Evolutionary conservation across 768 basidiomycete genomes (phyloP).

Genomic region (Pleurotus djamor): DNA sequence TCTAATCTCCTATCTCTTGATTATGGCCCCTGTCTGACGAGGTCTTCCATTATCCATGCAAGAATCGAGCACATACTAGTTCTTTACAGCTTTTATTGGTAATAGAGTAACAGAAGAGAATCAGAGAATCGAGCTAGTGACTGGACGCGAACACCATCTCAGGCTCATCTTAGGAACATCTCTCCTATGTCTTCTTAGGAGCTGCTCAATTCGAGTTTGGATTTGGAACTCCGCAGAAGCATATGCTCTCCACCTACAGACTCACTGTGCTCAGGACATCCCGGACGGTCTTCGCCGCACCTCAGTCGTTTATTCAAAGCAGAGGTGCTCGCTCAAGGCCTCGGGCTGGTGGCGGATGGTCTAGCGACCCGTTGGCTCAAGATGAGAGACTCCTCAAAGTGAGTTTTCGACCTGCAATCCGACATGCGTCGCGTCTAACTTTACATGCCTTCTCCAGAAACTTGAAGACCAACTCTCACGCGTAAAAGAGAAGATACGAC

Average conservation of each 20-base stretch:
- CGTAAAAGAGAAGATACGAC: slow-evolving; percentile 18
- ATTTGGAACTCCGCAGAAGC: no score
- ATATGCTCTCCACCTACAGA: background rate
- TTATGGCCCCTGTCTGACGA: no score
- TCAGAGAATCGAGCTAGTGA: no score
- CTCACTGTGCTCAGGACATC: background rate
- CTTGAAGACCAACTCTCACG: slow-evolving; percentile 24
- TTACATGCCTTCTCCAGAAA: slow-evolving; percentile 15
- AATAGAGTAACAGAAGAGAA: no score
- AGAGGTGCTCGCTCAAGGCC: background rate
- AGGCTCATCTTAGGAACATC: no score
- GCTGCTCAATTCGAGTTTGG: no score
- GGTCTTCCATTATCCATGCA: no score
- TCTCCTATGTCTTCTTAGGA: no score
- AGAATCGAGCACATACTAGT: no score
- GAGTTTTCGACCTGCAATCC: background rate
- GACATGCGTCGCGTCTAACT: background rate
- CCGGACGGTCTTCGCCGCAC: background rate
- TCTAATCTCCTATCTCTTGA: no score
- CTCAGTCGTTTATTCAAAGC: background rate
- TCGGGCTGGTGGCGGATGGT: background rate
- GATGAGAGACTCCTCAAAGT: slow-evolving; percentile 27
- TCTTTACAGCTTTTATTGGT: no score
- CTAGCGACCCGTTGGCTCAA: slow-evolving; percentile 13
- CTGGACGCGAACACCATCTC: no score